Evolutionary conservation across 164 flowering plant genomes (phyloP), one percentile per base, ranked within the genome.

Genomic region (Dillenia turbinata): DNA sequence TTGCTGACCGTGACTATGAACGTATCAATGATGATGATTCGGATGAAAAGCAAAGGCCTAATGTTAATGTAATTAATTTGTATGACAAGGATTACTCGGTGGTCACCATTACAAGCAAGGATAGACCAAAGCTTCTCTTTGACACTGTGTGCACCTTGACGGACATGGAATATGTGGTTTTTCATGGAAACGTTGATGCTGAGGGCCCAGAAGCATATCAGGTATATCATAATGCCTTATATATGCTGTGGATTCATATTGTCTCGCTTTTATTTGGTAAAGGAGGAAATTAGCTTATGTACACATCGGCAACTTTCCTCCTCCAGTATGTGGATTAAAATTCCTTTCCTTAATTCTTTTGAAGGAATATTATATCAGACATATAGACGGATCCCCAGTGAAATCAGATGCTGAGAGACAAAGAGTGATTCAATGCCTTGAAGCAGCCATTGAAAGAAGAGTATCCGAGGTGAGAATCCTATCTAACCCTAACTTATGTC

Each of bases 401-500:
- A 88, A 81, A 62, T 88, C 96, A 16, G 91, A 91, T 44, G 88
- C 91, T 9, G 96, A 88, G 74, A 84, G 85, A 61, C 77, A 86
- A 52, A 77, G 93, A 64, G 77, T 91, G 60, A 79, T 85, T 49
- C 90, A 86, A 54, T 90, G 91, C 56, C 89, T 91, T 59, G 91
- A 86, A 77, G 99, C 99, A 47, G 99, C 99, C 7, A 94, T 94
- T 46, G 83, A 82, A 71, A 86, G 98, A 79, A 79, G 98, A 74
- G 97, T 89, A n/a, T 87, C 88, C 52, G 98, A 93, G 88, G 98
- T 88, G 51, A 61, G 68, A 44, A 2, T 33, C 15, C 11, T 19
- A 15, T 45, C 52, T n/a, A 3, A 52, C 44, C 10, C 50, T 33
- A 1, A 1, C 48, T 44, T 52, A 44, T 33, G 40, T 33, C 33